Evolutionary conservation across 2,329 filamentous ascomycete species (phyloP), one percentile per base, ranked within the genome.

Genomic region (Penicillium sclerotiorum): DNA sequence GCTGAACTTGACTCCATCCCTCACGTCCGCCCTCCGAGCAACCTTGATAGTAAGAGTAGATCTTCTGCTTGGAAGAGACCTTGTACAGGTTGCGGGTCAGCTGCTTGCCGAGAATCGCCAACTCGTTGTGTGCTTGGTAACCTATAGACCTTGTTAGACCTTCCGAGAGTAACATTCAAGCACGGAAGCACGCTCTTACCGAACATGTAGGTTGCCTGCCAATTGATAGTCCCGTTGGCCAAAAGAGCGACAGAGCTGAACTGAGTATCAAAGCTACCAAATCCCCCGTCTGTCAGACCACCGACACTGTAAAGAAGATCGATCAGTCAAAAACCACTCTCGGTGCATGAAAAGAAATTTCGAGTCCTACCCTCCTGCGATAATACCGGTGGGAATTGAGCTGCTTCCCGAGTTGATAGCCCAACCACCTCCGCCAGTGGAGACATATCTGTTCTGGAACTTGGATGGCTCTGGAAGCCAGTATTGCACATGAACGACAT

Each of bases 11-110:
- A 36, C 42, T 59, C 56, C 51, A 73, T 15, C 75, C 78, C 59
- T 80, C 73, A 35, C 77, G 71, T 1, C 77, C 78, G 18, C 78
- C 78, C 47, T 80, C 78, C 4, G 77, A 80, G 57, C 78, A 81
- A 2, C 77, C 77, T 46, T 78, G 72, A 50, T 76, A 81, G 63
- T 80, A 81, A 2, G 77, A 58, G 33, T 65, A 65, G 5, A 64
- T 42, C 13, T 45, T 50, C 4, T 56, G 38, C 2, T 11, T 37
- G 2, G 30, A 36, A 13, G 45, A 23, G 15, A 63, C 43, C 13
- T 57, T 61, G 62, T 71, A 77, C 53, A 77, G 64, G 30, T 68
- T 68, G 37, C 65, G 65, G 1, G 74, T 70, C 13, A 76, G 66
- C 46, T 67, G 58, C 57, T 77, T 77, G 20, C 75, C 76, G 7